phyloP scores from a whole-genome alignment of 1,284 basidiomycete genomes.

The Puccinia horiana region DNA sequence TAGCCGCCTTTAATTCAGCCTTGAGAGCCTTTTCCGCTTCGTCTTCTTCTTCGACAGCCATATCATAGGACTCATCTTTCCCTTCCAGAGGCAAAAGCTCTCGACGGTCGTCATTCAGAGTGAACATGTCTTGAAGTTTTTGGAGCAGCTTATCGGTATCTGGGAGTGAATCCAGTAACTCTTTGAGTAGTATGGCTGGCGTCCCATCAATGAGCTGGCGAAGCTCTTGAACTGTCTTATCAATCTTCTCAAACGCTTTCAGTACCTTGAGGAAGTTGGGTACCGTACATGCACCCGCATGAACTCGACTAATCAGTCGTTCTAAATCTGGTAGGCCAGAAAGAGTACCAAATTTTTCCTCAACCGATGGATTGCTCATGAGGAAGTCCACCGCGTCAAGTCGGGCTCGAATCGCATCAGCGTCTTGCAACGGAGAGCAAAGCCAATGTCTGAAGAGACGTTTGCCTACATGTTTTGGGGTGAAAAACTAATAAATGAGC shows the following conservation, averaged over 20 bases:
- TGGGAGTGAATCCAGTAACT: slow-evolving; percentile 64
- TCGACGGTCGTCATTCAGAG: slow-evolving; percentile 31
- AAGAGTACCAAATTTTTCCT: slow-evolving; percentile 71
- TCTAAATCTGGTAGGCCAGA: slow-evolving; percentile 85
- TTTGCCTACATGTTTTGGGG: slow-evolving; percentile 66
- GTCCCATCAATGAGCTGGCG: slow-evolving; percentile 70
- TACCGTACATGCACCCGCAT: slow-evolving; percentile 82
- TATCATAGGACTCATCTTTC: slow-evolving; percentile 48
- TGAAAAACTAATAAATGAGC: slow-evolving; percentile 17
- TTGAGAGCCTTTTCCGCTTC: slow-evolving; percentile 37
- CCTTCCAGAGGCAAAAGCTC: slow-evolving; percentile 42
- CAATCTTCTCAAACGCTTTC: slow-evolving; percentile 75
- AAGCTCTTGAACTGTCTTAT: slow-evolving; percentile 70
- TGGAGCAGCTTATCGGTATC: slow-evolving; percentile 72
- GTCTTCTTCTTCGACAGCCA: slow-evolving; percentile 45
- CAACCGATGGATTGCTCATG: slow-evolving; percentile 73
- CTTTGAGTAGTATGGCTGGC: slow-evolving; percentile 68
- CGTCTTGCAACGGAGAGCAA: slow-evolving; percentile 79
- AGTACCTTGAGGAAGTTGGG: slow-evolving; percentile 67
- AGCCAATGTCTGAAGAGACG: slow-evolving; percentile 91
- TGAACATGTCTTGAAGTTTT: slow-evolving; percentile 69
- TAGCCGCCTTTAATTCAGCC: slow-evolving; percentile 40
- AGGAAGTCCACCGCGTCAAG: slow-evolving; percentile 91
- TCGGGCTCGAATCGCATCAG: slow-evolving; percentile 81
- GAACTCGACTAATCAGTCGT: slow-evolving; percentile 86